These are phyloP conservation scores for Pulicaria dysenterica DNA, from an alignment of 129 eudicot species.

Conservation along the genomic window DNA sequence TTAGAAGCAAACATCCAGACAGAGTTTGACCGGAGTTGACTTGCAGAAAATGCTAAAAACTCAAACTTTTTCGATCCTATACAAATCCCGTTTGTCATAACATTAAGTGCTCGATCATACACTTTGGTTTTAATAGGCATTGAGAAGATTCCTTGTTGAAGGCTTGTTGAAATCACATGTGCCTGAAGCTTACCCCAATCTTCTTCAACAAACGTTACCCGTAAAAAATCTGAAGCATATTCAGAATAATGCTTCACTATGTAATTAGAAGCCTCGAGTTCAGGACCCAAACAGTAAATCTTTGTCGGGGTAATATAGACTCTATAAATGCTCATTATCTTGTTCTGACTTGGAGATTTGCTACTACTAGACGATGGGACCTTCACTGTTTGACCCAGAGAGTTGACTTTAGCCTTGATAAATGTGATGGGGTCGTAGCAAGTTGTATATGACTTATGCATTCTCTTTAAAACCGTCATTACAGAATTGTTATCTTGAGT, in stretches of 20 bases:
- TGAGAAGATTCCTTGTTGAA: slow-evolving; percentile 67
- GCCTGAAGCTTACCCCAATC: slow-evolving; percentile 85
- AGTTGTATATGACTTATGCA: slow-evolving; percentile 68
- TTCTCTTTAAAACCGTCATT: slow-evolving; percentile 56
- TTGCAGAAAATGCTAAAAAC: slow-evolving; percentile 91
- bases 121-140: slow-evolving; percentile 62
- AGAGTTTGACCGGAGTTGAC: slow-evolving; percentile 92
- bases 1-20: slow-evolving; percentile 99
- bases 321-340: slow-evolving; percentile 84
- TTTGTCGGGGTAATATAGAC: slow-evolving; percentile 77
- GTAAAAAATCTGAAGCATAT: slow-evolving; percentile 72
- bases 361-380: slow-evolving; percentile 38
- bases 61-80: slow-evolving; percentile 74
- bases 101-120: slow-evolving; percentile 62
- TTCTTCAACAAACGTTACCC: slow-evolving; percentile 96
- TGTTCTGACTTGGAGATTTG: slow-evolving; percentile 49
- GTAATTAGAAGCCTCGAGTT: slow-evolving; percentile 84
- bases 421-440: slow-evolving; percentile 77
- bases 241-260: slow-evolving; percentile 78
- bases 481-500: slow-evolving; percentile 51
- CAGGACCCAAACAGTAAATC: slow-evolving; percentile 90
- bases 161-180: slow-evolving; percentile 49
- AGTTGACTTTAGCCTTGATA: slow-evolving; percentile 38
- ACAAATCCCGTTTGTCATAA: slow-evolving; percentile 71
- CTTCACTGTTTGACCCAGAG: slow-evolving; percentile 30